Conservation (phyloP, 306 rosid genomes). For the Cicer chorassanicum region DNA sequence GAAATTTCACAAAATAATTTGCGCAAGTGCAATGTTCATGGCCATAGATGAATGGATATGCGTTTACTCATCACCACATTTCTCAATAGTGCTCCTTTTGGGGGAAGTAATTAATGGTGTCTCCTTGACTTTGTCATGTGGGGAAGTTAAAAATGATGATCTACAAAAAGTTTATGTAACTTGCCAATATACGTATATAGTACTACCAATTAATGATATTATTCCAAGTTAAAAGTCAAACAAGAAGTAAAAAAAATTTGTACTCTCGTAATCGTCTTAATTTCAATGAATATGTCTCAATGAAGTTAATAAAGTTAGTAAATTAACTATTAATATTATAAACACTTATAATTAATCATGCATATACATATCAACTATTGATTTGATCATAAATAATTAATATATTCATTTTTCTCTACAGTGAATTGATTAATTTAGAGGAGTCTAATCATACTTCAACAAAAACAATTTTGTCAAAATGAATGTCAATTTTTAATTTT, state of each 20-base stretch:
- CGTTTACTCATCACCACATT: slow-evolving; percentile 26
- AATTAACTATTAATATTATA: too few relatives aligned
- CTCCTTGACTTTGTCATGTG: slow-evolving; percentile 44
- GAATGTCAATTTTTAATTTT: too few relatives aligned
- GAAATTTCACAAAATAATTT: slow-evolving; percentile 28
- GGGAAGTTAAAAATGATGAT: slow-evolving; percentile 34
- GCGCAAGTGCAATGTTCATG: slow-evolving; percentile 42
- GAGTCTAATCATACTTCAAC: too few relatives aligned
- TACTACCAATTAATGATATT: not conserved
- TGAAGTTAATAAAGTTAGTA: too few relatives aligned
- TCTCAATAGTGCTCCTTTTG: slow-evolving; percentile 28
- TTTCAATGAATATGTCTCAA: too few relatives aligned
- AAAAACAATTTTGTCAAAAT: too few relatives aligned
- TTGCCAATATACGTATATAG: slow-evolving; percentile 35
- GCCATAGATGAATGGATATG: slow-evolving; percentile 1
- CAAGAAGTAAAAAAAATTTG: slow-evolving; percentile 15
- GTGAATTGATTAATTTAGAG: too few relatives aligned
- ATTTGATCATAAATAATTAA: too few relatives aligned
- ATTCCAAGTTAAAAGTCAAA: slow-evolving; percentile 48
- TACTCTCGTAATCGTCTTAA: too few relatives aligned
- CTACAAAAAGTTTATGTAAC: not conserved
- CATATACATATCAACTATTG: too few relatives aligned
- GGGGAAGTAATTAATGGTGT: slow-evolving; percentile 47
- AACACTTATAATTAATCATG: too few relatives aligned
- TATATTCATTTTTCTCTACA: too few relatives aligned